Evolutionary conservation across 2,329 filamentous ascomycete species (phyloP).

Genomic region (Pestalotiopsis sp.): DNA sequence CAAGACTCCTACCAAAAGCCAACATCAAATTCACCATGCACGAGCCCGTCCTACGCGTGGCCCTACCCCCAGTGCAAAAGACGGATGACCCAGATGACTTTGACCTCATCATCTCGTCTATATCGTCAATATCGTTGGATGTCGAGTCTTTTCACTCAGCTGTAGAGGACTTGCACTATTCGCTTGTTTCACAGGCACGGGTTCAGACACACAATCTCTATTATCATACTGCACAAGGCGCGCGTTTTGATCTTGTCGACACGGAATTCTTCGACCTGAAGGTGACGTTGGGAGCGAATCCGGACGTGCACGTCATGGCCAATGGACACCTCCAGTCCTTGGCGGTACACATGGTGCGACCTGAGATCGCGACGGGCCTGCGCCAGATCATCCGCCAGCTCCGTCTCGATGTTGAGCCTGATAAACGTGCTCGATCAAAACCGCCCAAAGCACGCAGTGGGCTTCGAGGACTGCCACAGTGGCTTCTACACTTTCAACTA

Average conservation of each 20-base stretch:
- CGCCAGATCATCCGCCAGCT: conserved; percentile 89
- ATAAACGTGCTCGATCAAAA: conserved; percentile 55
- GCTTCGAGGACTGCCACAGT: conserved; percentile 76
- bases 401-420: conserved; percentile 68
- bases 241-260: conserved; percentile 83
- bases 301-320: conserved; percentile 81
- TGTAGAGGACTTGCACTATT: conserved; percentile 84
- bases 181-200: conserved; percentile 78
- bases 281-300: conserved; percentile 80
- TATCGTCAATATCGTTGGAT: conserved; percentile 91
- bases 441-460: conserved; percentile 65
- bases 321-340: conserved; percentile 84
- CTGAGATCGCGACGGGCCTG: conserved; percentile 90
- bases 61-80: conserved; percentile 76
- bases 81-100: conserved; percentile 76
- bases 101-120: conserved; percentile 91
- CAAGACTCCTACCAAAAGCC: conserved; percentile 89
- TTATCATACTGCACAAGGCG: conserved; percentile 85
- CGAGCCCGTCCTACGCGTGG: conserved; percentile 90
- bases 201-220: conserved; percentile 88
- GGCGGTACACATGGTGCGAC: conserved; percentile 84
- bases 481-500: conserved; percentile 82
- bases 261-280: conserved; percentile 90
- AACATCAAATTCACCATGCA: conserved; percentile 96
- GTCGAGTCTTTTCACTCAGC: conserved; percentile 94